Conservation (phyloP, 768 basidiomycete genomes). For the Russula sp. region DNA sequence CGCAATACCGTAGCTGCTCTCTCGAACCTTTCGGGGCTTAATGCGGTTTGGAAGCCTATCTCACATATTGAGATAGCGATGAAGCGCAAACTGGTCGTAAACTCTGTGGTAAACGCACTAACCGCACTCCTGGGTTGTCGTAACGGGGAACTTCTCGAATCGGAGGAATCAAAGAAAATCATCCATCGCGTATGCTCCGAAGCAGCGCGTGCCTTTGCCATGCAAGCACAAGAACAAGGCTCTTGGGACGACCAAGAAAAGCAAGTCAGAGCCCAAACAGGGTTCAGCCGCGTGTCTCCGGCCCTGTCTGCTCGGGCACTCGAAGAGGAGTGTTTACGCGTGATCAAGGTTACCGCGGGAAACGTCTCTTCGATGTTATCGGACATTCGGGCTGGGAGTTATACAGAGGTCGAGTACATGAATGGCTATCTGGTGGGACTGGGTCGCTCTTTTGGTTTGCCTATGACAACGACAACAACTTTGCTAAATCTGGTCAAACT, state of each 20-base stretch:
- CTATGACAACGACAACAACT: slow-evolving; percentile 51
- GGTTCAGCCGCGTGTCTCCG: slow-evolving; percentile 39
- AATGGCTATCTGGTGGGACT: slow-evolving; percentile 74
- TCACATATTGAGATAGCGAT: slow-evolving; percentile 60
- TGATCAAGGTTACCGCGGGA: slow-evolving; percentile 49
- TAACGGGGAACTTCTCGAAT: slow-evolving; percentile 66
- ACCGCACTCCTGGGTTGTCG: slow-evolving; percentile 74
- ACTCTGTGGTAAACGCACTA: slow-evolving; percentile 79
- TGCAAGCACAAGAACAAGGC: slow-evolving; percentile 39
- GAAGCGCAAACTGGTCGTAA: slow-evolving; percentile 76
- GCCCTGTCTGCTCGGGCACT: slow-evolving; percentile 43
- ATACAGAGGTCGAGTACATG: slow-evolving; percentile 76
- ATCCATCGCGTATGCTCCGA: slow-evolving; percentile 60
- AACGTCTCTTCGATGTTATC: slow-evolving; percentile 80
- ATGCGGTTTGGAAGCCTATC: slow-evolving; percentile 59
- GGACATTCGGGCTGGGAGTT: slow-evolving; percentile 55
- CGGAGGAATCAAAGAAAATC: slow-evolving; percentile 40
- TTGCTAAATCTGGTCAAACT: slow-evolving; percentile 55
- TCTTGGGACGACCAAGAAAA: slow-evolving; percentile 23
- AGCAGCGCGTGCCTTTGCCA: slow-evolving; percentile 54
- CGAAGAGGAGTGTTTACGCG: slow-evolving; percentile 49
- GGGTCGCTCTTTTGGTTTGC: slow-evolving; percentile 50
- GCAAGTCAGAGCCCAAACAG: slow-evolving; percentile 25
- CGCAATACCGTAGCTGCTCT: slow-evolving; percentile 65
- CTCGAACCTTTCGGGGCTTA: slow-evolving; percentile 47